phyloP scores from a whole-genome alignment of 192 early-diverging fungal species.

The Podochytrium sp. region DNA sequence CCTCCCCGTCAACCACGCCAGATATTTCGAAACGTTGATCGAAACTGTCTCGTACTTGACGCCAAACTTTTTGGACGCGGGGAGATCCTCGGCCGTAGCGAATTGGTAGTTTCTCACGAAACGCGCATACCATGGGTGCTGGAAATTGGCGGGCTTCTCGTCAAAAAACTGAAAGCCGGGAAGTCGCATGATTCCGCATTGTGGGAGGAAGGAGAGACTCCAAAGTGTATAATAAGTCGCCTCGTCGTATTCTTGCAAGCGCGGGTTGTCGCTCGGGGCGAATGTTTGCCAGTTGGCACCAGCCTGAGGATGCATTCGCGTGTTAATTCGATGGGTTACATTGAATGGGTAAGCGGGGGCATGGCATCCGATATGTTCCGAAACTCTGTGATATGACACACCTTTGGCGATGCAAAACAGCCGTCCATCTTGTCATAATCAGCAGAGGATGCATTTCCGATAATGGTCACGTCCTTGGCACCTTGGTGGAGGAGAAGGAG shows the following conservation, averaged over 20 bases:
- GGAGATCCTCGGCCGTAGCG: conserved; percentile 51
- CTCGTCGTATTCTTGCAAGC: conserved; percentile 35
- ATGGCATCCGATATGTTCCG: too few species aligned
- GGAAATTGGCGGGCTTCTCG: conserved; percentile 48
- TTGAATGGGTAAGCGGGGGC: too few species aligned
- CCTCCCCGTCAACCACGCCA: conserved; percentile 63
- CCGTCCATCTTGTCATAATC: conserved; percentile 10
- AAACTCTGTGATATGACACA: too few species aligned
- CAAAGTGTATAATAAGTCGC: conserved; percentile 26
- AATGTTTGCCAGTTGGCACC: conserved; percentile 71
- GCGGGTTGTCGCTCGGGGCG: conserved; percentile 46
- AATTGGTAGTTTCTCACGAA: conserved; percentile 44
- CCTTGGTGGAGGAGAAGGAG: conserved; percentile 60
- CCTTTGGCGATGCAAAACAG: conserved; percentile 28
- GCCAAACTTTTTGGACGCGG: conserved; percentile 61
- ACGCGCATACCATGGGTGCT: conserved; percentile 67
- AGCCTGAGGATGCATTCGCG: too few species aligned
- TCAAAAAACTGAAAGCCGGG: conserved; percentile 63
- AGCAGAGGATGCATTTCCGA: conserved; percentile 59
- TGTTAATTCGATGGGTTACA: too few species aligned
- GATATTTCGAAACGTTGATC: conserved; percentile 67
- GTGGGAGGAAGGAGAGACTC: conserved; percentile 18
- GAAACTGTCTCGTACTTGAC: conserved; percentile 64
- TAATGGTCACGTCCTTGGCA: conserved; percentile 61
- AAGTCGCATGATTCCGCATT: conserved; percentile 59